phyloP scores from a whole-genome alignment of 441 rosid genomes.

The Croton laevigatus region DNA sequence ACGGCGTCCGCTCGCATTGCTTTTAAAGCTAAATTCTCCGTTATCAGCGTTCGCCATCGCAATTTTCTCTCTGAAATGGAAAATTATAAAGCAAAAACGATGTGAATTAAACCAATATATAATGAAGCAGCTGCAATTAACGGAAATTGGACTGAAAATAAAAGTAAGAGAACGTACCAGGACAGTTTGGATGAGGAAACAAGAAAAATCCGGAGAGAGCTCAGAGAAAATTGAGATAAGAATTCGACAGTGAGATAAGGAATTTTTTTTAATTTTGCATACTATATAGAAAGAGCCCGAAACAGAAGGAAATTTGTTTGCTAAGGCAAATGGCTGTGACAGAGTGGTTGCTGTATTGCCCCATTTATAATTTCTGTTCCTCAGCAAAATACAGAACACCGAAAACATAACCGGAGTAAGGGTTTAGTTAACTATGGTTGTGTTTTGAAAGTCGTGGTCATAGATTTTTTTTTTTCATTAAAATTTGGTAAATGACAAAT shows the following conservation, averaged over 20 bases:
- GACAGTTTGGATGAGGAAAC: neutral
- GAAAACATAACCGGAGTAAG: neutral
- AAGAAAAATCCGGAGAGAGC: neutral
- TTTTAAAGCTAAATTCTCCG: constrained; percentile 31
- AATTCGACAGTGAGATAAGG: neutral
- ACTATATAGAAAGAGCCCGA: neutral
- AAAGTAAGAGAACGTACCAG: neutral
- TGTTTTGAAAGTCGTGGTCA: neutral
- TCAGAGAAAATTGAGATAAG: neutral
- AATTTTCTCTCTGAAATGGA: neutral
- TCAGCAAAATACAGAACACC: neutral
- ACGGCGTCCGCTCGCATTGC: constrained; percentile 13
- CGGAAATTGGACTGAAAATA: neutral
- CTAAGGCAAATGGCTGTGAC: neutral
- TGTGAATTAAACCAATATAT: neutral
- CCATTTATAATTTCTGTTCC: neutral
- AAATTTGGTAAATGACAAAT: too few relatives aligned
- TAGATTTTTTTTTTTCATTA: neutral
- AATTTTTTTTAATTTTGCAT: neutral
- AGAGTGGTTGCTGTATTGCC: neutral
- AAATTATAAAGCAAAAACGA: neutral
- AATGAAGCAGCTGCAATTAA: neutral
- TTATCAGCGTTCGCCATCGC: constrained; percentile 22
- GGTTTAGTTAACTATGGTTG: constrained; percentile 12
- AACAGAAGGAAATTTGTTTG: neutral